Conservation (phyloP, 495 filamentous ascomycete species). For the Entonaema liquescens region DNA sequence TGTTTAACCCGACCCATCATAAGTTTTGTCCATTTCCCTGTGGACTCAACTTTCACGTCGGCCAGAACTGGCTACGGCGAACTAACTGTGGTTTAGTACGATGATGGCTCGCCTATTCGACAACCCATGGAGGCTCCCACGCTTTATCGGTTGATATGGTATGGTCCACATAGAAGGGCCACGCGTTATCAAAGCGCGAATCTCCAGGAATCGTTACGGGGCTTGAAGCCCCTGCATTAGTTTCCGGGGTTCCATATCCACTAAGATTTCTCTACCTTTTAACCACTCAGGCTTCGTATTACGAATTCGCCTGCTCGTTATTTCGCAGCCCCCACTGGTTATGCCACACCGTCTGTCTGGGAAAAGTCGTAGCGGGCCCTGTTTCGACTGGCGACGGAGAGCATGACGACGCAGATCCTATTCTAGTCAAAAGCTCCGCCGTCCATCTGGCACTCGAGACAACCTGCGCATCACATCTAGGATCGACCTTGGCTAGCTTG, state of each 20-base stretch:
- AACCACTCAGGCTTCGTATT: constrained; percentile 23
- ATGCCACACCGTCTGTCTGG: constrained; percentile 39
- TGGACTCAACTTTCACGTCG: background rate
- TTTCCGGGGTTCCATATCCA: constrained; percentile 25
- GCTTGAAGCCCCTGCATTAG: constrained; percentile 37
- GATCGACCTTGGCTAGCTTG: constrained; percentile 41
- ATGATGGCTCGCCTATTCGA: constrained; percentile 14
- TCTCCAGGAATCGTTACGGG: constrained; percentile 28
- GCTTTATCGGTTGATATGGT: background rate
- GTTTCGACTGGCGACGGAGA: constrained; percentile 36
- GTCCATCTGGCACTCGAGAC: constrained; percentile 33
- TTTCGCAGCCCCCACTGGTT: constrained; percentile 26
- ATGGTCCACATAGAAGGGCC: background rate
- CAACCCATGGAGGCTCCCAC: constrained; percentile 12
- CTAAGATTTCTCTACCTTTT: constrained; percentile 11
- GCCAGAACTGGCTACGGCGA: background rate
- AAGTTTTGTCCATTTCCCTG: constrained; percentile 4
- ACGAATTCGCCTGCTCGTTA: constrained; percentile 13
- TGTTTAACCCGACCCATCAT: background rate
- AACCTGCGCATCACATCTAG: constrained; percentile 35
- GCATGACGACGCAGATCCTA: constrained; percentile 38
- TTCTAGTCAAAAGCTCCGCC: constrained; percentile 21
- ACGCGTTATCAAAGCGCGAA: constrained; percentile 16
- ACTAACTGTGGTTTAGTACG: background rate
- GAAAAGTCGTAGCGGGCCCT: constrained; percentile 31